Evolutionary conservation across 495 filamentous ascomycete genomes (phyloP), one percentile per base, ranked within the genome.

Genomic region (Pyrenula aspistea): DNA sequence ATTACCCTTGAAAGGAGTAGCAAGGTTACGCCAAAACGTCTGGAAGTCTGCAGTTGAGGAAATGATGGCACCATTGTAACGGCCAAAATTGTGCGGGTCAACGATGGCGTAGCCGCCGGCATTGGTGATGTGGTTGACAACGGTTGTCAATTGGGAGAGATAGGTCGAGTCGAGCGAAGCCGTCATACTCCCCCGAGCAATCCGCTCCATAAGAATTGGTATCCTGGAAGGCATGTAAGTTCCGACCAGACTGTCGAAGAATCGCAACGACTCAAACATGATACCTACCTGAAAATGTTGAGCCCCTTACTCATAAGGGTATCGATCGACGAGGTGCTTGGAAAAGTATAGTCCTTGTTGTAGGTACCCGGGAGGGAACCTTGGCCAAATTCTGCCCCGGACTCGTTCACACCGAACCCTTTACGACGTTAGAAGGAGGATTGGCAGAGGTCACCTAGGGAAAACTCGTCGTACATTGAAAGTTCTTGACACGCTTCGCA

Each of bases 41-140:
- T 75, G 64, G 66, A 88, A 88, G 58, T 75, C 76, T 49, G 62
- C 56, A 20, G 73, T 77, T 49, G 83, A 79, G 57, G 77, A 81
- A 64, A 89, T 87, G 70, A 89, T 75, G 54, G 73, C 77, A 59
- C 73, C 77, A 61, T 79, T 81, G 70, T 70, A 71, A 63, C 79
- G 68, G 55, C 81, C 84, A 60, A 77, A 88, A 73, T 89, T 89
- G 70, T 89, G 86, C 3, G 86, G 84, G 61, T 86, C 80, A 24
- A 87, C 67, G 53, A 88, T 70, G 8, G 84, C 84, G 61, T 83
- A 85, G 1, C 77, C 80, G 36, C 82, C 83, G 49, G 78, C 77
- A 57, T 70, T 69, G 53, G 84, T 87, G 63, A 87, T 76, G 58
- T 77, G 80, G 53, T 69, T 70, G 62, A 87, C 76, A 24, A 42